Conservation (phyloP, 2,329 filamentous ascomycete species). For the Calonectria naviculata region DNA sequence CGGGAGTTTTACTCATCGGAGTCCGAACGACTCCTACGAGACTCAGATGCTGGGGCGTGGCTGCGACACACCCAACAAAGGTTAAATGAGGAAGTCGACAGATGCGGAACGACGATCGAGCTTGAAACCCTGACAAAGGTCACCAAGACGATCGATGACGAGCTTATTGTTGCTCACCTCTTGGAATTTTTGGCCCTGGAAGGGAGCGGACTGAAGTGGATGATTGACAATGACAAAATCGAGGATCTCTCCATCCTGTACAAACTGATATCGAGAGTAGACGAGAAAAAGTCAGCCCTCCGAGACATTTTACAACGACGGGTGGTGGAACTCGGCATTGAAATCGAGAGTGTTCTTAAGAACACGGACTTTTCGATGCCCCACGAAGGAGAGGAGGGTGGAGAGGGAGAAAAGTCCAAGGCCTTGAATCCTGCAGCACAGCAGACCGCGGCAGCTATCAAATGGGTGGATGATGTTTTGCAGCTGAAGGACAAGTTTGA, state of each 20-base stretch:
- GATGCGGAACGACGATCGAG: slow-evolving; percentile 86
- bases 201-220: slow-evolving; percentile 83
- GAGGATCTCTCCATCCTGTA: slow-evolving; percentile 87
- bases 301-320: slow-evolving; percentile 78
- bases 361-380: slow-evolving; percentile 64
- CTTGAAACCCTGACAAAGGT: slow-evolving; percentile 79
- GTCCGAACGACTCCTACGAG: slow-evolving; percentile 77
- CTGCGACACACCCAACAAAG: slow-evolving; percentile 80
- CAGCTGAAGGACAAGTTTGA: slow-evolving; percentile 91
- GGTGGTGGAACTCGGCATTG: slow-evolving; percentile 81
- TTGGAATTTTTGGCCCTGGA: slow-evolving; percentile 87
- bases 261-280: slow-evolving; percentile 80
- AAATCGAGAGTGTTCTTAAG: slow-evolving; percentile 79
- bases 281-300: slow-evolving; percentile 77
- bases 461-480: slow-evolving; percentile 95
- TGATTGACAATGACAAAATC: slow-evolving; percentile 90
- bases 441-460: slow-evolving; percentile 87
- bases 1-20: slow-evolving; percentile 80
- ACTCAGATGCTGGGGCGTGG: slow-evolving; percentile 85
- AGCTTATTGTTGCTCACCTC: slow-evolving; percentile 83
- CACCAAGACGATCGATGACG: slow-evolving; percentile 79
- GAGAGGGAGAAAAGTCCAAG: slow-evolving; percentile 52
- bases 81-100: slow-evolving; percentile 82
- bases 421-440: slow-evolving; percentile 69
- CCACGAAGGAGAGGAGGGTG: slow-evolving; percentile 59